Conservation (phyloP, 208 protist genomes). For the Trypanosoma lewisi region DNA sequence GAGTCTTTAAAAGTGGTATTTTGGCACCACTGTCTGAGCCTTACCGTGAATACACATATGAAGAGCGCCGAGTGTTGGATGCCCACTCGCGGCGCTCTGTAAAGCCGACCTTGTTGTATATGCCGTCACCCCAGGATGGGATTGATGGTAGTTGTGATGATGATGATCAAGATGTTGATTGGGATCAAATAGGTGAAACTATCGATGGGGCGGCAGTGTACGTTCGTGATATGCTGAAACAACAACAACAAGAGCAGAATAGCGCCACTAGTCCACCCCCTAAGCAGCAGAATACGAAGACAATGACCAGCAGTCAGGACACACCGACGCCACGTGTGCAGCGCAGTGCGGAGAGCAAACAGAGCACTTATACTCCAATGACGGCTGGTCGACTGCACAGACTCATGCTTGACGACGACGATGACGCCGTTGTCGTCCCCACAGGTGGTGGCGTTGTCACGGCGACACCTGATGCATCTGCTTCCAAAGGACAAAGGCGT, state of each 20-base stretch:
- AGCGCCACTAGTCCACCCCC: background rate
- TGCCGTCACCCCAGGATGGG: conserved; percentile 25
- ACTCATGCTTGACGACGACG: conserved; percentile 9
- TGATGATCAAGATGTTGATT: conserved; percentile 35
- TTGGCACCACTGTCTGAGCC: conserved; percentile 14
- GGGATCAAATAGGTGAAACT: conserved; percentile 18
- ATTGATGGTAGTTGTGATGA: conserved; percentile 30
- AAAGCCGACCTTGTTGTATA: conserved; percentile 31
- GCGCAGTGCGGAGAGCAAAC: background rate
- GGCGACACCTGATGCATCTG: background rate
- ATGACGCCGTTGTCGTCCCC: too few species aligned
- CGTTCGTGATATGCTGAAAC: conserved; percentile 15
- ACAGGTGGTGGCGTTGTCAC: too few species aligned
- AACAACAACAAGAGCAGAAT: background rate
- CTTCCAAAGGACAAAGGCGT: background rate
- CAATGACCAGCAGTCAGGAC: background rate
- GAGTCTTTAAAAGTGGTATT: conserved; percentile 22
- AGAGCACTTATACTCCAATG: background rate
- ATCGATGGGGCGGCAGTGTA: conserved; percentile 18
- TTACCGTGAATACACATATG: conserved; percentile 21
- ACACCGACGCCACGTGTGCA: background rate
- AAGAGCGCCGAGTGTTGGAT: conserved; percentile 22
- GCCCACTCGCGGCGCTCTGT: background rate
- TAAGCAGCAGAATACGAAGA: background rate
- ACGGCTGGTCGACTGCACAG: background rate